phyloP scores from a whole-genome alignment of 2,329 filamentous ascomycete genomes.

The Sporothrix sp. region DNA sequence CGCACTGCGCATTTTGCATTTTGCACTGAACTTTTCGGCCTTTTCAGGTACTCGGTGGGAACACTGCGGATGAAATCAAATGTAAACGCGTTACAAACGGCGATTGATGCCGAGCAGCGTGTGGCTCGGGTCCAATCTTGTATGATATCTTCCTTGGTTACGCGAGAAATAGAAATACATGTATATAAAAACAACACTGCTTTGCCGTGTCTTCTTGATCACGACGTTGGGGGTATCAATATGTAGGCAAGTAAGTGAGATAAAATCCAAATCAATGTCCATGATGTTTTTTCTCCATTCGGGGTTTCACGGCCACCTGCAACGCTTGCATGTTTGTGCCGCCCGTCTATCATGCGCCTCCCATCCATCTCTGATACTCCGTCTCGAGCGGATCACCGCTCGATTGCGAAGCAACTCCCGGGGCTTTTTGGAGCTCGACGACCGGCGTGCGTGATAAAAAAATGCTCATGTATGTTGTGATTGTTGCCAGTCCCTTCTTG shows the following conservation, averaged over 20 bases:
- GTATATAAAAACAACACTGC: background rate
- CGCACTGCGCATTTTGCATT: constrained; percentile 1
- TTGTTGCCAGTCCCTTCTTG: constrained; percentile 13
- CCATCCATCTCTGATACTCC: constrained; percentile 19
- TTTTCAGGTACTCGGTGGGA: too few species aligned
- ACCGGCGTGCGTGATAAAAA: constrained; percentile 47
- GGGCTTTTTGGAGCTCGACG: constrained; percentile 42
- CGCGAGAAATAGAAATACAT: background rate
- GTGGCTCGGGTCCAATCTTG: background rate
- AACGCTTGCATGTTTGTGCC: too few species aligned
- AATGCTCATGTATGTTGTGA: constrained; percentile 47
- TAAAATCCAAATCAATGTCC: background rate
- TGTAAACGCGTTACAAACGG: too few species aligned
- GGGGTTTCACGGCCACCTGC: too few species aligned
- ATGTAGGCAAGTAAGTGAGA: background rate
- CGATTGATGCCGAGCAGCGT: too few species aligned
- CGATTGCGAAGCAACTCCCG: constrained; percentile 39
- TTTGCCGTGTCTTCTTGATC: background rate
- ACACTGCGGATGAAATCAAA: too few species aligned
- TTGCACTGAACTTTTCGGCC: background rate
- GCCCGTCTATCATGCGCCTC: background rate
- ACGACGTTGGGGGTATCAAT: background rate
- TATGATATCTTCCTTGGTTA: background rate
- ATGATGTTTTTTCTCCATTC: background rate
- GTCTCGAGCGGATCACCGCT: constrained; percentile 26